Base-by-base conservation (phyloP, 2,329 filamentous ascomycete species). In the Epichloe uncinata region DNA sequence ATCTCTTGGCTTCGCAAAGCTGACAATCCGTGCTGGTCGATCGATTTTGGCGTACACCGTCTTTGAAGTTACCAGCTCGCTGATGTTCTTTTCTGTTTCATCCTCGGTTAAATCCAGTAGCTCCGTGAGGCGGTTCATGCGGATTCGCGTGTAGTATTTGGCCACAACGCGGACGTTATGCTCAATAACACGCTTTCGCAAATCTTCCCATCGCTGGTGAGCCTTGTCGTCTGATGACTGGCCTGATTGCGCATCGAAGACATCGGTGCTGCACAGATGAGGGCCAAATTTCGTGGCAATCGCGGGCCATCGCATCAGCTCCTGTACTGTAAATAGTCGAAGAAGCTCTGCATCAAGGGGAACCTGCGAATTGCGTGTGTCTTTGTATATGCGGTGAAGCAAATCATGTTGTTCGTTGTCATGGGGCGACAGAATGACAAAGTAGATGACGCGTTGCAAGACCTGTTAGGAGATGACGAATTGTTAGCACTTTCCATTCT, bases 381-480 rank as follows among this genome's bases (percentile, higher is more conserved):
- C 93, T 66, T 83, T 80, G 66, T 89, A 81, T 59, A 98, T 85
- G 61, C 93, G 87, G 71, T 98, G 90, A 53, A 98, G 82, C 50
- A 98, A 84, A 60, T 98, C 93, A 59, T 91, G 93, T 67, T 98
- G 93, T 68, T 98, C 93, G 69, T 98, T 98, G 73, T 98, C 91
- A 69, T 97, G 89, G 7, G 93, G 90, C 7, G 93, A 87, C 47
- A 98, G 85, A 57, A 97, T 93, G 66, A 95, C 82, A 69, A 95
- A 98, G 77, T 95, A 97, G 69, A 97, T 90, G 65, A 97, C 89
- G 62, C 93, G 82, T 72, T 95, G 89, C 42, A 98, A 79, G 16
- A 89, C 81, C 88, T 94, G 35, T 15, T 42, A 20, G 13, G 68
- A 20, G 16, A n/a, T n/a, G 12, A 16, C 22, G 8, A 16, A 12